A percentile compares a stretch with the other conserved stretches of the same genome.
Evolutionary conservation across 169 alveolate species (phyloP).

Genomic region (Plasmodium berghei): DNA sequence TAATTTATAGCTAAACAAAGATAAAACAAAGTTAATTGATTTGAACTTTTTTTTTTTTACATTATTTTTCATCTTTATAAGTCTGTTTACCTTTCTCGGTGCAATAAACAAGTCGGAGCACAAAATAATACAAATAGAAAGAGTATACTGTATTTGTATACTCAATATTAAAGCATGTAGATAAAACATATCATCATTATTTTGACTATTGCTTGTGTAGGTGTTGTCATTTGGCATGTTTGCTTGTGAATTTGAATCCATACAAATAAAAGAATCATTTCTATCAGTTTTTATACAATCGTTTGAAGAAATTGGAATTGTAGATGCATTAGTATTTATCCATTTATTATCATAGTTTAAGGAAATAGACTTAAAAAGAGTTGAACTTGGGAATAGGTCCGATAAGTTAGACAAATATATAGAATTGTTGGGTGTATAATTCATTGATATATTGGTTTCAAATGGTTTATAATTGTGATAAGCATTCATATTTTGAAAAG

Average conservation of each 20-base stretch:
- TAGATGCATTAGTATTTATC: neutral
- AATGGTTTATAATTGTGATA: neutral
- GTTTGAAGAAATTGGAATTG: neutral
- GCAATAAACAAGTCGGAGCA: constrained; percentile 57
- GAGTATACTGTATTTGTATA: constrained; percentile 69
- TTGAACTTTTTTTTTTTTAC: neutral
- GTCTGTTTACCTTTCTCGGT: constrained; percentile 37
- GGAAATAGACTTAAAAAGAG: neutral
- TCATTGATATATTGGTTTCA: neutral
- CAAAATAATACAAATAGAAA: constrained; percentile 51
- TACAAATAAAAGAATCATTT: neutral
- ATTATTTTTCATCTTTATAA: constrained; percentile 6
- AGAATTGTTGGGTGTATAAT: neutral
- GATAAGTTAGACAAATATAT: neutral
- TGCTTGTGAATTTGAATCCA: neutral
- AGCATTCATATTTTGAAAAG: neutral
- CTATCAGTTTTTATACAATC: neutral
- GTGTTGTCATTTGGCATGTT: neutral
- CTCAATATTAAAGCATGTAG: constrained; percentile 60
- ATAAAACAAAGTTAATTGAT: neutral
- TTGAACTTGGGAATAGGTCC: neutral
- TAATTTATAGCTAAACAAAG: constrained; percentile 44
- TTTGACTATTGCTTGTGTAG: neutral
- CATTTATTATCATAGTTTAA: neutral
- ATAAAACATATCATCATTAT: constrained; percentile 63